Evolutionary conservation across 78 protist genomes (phyloP), one percentile per base, ranked within the genome.

Genomic region (Acrasis kona): DNA sequence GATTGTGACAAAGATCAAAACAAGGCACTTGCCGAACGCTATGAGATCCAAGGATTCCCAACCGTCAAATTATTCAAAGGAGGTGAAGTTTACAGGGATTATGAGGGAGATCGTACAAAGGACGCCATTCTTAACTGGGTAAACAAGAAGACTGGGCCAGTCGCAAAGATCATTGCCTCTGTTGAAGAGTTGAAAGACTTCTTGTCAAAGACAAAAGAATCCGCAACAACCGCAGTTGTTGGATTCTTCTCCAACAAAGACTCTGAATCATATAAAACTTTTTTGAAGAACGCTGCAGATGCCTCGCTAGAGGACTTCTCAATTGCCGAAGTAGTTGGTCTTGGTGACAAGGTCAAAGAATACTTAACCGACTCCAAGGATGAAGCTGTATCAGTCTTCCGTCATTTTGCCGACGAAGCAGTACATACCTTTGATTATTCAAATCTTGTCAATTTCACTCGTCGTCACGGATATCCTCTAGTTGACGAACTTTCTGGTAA

Each of bases 81-180:
- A 10, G 74, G 81, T n/a, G 93, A 89, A 37, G 39, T 61, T 9
- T 81, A 80, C 35, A 65, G 39, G 39, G 91, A 86, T 67, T 89
- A 81, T 82, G 86, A 84, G 41, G 89, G 87, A 61, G 87, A 83
- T 5, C 78, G 95, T 57, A 77, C 41, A 34, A 58, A 84, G 35
- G 67, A 81, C 2, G 90, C 37, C 35, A 85, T 92, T 34, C 91
- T 80, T 39, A 32, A 28, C 32, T 84, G 83, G 75, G 66, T 86
- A 64, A 10, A 64, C 57, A 83, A 84, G 71, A 37, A 82, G 70
- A 37, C 74, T 1, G 83, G 77, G 73, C 93, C 93, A 58, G 50
- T 84, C 30, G 39, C 75, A 35, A 8, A 73, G 42, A 41, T 30
- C 19, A 28, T 89, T 66, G 81, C 34, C 42, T 29, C 77, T 10